Percentiles rank a stretch among this genome's conserved stretches.
Conservation (phyloP, 208 protist species). For the Leishmania turanica region DNA sequence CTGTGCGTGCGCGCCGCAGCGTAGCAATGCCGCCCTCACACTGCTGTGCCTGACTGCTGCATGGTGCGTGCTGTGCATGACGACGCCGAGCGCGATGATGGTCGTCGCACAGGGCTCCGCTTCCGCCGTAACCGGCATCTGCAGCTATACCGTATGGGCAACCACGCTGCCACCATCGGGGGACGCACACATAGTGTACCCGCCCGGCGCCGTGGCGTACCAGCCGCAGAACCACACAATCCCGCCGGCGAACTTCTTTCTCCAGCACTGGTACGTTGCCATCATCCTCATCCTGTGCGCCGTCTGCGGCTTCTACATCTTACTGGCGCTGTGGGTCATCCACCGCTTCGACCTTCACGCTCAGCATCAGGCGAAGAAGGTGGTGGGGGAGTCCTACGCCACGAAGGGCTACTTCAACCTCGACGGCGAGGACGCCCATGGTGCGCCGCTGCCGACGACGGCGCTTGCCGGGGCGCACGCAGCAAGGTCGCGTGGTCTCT, state of each 20-base stretch:
- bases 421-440: background rate
- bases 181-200: background rate
- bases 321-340: background rate
- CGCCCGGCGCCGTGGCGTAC: background rate
- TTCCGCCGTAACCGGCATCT: background rate
- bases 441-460: background rate
- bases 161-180: background rate
- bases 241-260: background rate
- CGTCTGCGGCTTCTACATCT: slow-evolving; percentile 7
- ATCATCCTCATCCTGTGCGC: background rate
- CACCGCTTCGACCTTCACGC: background rate
- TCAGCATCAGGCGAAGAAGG: slow-evolving; percentile 5
- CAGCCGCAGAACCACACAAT: background rate
- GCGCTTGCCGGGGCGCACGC: background rate
- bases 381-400: background rate
- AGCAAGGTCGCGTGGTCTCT: background rate
- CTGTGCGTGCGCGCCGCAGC: too few species aligned
- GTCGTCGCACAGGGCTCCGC: slow-evolving; percentile 17
- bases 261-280: background rate
- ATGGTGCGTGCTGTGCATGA: slow-evolving; percentile 5
- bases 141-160: background rate
- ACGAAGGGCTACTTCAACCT: slow-evolving; percentile 1
- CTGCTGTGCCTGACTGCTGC: background rate
- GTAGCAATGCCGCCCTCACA: background rate
- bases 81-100: background rate